These are phyloP conservation scores for Metschnikowia koreensis DNA, from an alignment of 805 yeast genomes.

Conservation along the genomic window DNA sequence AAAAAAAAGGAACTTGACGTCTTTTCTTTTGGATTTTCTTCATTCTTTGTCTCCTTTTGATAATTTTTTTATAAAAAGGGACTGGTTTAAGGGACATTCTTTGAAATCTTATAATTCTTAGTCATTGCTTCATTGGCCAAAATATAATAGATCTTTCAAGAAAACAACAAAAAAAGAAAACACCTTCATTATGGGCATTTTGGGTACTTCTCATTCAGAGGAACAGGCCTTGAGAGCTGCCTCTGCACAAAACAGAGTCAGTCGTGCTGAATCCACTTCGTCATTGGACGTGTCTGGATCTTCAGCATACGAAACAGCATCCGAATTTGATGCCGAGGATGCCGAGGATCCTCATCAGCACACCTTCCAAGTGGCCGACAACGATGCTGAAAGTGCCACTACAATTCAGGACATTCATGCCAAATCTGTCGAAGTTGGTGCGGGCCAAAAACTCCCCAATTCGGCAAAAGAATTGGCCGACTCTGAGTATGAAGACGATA, in stretches of 20 bases:
- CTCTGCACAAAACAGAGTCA: slow-evolving; percentile 12
- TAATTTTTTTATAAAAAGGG: too few relatives aligned
- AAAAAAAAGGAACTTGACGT: not conserved
- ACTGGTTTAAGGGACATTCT: too few relatives aligned
- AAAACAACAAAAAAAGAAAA: too few relatives aligned
- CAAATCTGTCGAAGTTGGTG: not conserved
- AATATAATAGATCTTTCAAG: not conserved
- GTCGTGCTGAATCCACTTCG: slow-evolving; percentile 11
- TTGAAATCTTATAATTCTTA: too few relatives aligned
- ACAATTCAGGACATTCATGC: slow-evolving; percentile 9
- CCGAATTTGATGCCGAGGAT: slow-evolving; percentile 17
- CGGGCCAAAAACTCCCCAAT: not conserved
- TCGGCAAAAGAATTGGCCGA: not conserved
- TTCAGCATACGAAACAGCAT: slow-evolving; percentile 37
- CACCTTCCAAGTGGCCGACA: not conserved
- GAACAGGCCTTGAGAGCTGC: slow-evolving; percentile 30
- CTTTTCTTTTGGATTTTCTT: not conserved
- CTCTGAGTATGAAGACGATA: not conserved
- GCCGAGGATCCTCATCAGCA: not conserved
- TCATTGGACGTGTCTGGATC: slow-evolving; percentile 23
- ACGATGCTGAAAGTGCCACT: slow-evolving; percentile 14
- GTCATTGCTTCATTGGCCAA: too few relatives aligned
- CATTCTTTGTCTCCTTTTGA: too few relatives aligned
- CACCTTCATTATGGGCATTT: slow-evolving; percentile 27
- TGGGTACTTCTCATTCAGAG: slow-evolving; percentile 34